These are phyloP conservation scores for Canavalia gladiata DNA, from an alignment of 306 rosid species.

Conservation along the genomic window DNA sequence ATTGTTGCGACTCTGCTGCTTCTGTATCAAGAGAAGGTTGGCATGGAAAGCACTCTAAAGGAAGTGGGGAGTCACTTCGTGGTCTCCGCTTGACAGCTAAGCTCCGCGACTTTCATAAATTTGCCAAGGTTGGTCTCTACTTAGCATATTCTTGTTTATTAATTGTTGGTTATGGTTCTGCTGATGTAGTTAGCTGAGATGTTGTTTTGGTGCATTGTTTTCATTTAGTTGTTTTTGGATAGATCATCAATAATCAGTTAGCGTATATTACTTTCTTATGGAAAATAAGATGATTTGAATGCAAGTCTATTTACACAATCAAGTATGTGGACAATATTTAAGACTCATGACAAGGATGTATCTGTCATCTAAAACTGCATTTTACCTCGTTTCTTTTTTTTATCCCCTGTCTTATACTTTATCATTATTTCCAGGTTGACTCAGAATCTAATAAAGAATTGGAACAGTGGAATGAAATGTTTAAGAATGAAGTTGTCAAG, in stretches of 20 bases:
- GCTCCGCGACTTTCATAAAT: slow-evolving; percentile 89
- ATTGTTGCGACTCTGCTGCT: slow-evolving; percentile 64
- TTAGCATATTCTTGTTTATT: slow-evolving; percentile 12
- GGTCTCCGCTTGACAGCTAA: slow-evolving; percentile 85
- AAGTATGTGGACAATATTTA: slow-evolving; percentile 18
- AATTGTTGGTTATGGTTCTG: background rate
- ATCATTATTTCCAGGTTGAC: slow-evolving; percentile 66
- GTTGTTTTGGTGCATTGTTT: slow-evolving; percentile 20
- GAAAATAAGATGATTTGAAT: slow-evolving; percentile 19
- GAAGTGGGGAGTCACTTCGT: slow-evolving; percentile 70
- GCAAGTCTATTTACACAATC: slow-evolving; percentile 12
- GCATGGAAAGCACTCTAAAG: slow-evolving; percentile 77
- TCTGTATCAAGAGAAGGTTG: slow-evolving; percentile 78
- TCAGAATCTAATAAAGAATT: slow-evolving; percentile 87
- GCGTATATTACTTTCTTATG: slow-evolving; percentile 16
- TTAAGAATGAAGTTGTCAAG: slow-evolving; percentile 85
- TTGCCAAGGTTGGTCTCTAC: slow-evolving; percentile 78
- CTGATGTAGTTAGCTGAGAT: background rate
- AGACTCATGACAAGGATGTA: slow-evolving; percentile 3
- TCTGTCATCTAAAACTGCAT: slow-evolving; percentile 8
- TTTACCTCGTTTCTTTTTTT: background rate
- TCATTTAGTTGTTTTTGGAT: background rate
- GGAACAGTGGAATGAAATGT: slow-evolving; percentile 96
- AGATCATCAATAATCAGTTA: slow-evolving; percentile 5
- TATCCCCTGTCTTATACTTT: slow-evolving; percentile 16